Percentiles rank a stretch among this genome's conserved stretches.
These are phyloP conservation scores for Pythium brachiatum DNA, from an alignment of 352 stramenopile genomes.

Conservation along the genomic window DNA sequence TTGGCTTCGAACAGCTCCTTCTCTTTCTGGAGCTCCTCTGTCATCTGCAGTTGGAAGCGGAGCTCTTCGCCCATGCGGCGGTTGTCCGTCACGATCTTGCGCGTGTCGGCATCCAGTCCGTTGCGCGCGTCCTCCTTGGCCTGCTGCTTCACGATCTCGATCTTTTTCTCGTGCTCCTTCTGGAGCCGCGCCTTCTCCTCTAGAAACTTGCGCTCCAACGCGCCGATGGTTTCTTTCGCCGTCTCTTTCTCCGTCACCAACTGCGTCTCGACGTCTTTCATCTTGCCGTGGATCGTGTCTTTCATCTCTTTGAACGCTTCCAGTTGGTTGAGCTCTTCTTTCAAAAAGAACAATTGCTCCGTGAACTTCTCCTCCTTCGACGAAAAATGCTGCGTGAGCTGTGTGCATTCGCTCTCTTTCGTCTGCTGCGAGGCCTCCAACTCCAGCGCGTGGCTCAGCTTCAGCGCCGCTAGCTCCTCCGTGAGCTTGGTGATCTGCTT, in stretches of 20 bases:
- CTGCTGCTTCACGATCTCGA: slow-evolving; percentile 84
- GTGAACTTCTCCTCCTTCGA: slow-evolving; percentile 52
- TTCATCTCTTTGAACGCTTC: slow-evolving; percentile 72
- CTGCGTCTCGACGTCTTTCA: slow-evolving; percentile 61
- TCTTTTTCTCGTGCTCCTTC: slow-evolving; percentile 85
- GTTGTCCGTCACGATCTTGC: slow-evolving; percentile 92
- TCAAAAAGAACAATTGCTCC: slow-evolving; percentile 57
- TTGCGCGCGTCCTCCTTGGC: slow-evolving; percentile 89
- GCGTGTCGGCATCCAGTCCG: slow-evolving; percentile 87
- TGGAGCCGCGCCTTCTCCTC: slow-evolving; percentile 80
- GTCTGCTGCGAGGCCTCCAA: slow-evolving; percentile 45
- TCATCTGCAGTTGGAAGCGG: slow-evolving; percentile 90
- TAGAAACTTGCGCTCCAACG: slow-evolving; percentile 86
- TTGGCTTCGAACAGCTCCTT: slow-evolving; percentile 65
- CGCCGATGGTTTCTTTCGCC: slow-evolving; percentile 48
- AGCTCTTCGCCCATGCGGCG: slow-evolving; percentile 92
- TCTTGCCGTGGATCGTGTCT: slow-evolving; percentile 49
- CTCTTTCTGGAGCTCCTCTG: slow-evolving; percentile 85
- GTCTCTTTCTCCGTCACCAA: slow-evolving; percentile 55
- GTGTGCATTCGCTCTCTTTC: slow-evolving; percentile 45
- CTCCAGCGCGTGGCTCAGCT: slow-evolving; percentile 61
- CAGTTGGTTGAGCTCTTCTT: slow-evolving; percentile 65
- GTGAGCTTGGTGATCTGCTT: slow-evolving; percentile 73
- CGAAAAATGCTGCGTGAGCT: slow-evolving; percentile 42
- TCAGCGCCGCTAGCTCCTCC: slow-evolving; percentile 72